These are phyloP conservation scores for Cytauxzoon felis DNA, from an alignment of 169 alveolate genomes.

Conservation along the genomic window DNA sequence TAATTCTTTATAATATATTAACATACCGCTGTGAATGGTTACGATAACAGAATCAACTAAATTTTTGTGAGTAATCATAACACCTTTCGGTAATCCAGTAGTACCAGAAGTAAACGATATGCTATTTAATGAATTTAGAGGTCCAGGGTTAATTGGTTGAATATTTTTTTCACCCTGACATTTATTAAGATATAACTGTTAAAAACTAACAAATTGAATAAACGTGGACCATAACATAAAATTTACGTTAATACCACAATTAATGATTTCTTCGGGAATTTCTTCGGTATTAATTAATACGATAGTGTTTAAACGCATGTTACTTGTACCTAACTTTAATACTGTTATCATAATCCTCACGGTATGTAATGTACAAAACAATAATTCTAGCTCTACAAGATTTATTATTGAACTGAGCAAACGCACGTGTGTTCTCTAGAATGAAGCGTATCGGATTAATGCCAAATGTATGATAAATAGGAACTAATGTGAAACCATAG, in stretches of 20 bases:
- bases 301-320: slow-evolving; percentile 9
- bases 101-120: slow-evolving; percentile 97
- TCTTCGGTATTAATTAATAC: slow-evolving; percentile 19
- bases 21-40: slow-evolving; percentile 5
- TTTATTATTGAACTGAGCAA: neutral
- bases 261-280: slow-evolving; percentile 11
- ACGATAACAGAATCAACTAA: slow-evolving; percentile 46
- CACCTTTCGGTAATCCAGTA: slow-evolving; percentile 97
- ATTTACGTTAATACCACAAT: slow-evolving; percentile 8
- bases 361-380: slow-evolving; percentile 41
- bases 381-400: slow-evolving; percentile 30
- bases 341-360: slow-evolving; percentile 17
- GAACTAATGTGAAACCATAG: slow-evolving; percentile 76
- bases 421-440: slow-evolving; percentile 59
- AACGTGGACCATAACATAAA: slow-evolving; percentile 64
- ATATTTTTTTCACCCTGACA: slow-evolving; percentile 49
- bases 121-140: slow-evolving; percentile 78
- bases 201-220: slow-evolving; percentile 9
- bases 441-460: slow-evolving; percentile 65
- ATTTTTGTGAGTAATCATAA: slow-evolving; percentile 85
- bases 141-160: slow-evolving; percentile 64
- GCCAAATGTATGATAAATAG: slow-evolving; percentile 78
- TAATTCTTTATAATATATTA: neutral
- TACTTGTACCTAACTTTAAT: slow-evolving; percentile 40
- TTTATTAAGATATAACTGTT: slow-evolving; percentile 12